Evolutionary conservation across 768 basidiomycete genomes (phyloP).

Genomic region (Leccinellum albellum): DNA sequence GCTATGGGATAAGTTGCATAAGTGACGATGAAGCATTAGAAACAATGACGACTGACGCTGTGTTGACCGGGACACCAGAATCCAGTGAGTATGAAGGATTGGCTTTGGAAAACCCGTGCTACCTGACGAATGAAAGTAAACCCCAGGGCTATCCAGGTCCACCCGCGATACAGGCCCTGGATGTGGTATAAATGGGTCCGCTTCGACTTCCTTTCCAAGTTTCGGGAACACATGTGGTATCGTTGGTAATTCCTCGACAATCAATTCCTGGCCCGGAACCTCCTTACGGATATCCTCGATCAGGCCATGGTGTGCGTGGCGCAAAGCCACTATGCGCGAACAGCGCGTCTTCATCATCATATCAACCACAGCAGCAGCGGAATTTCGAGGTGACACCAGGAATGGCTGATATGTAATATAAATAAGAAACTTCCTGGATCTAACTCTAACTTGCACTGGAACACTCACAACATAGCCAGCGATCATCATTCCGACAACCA

Average conservation of each 20-base stretch:
- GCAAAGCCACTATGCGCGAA: slow-evolving; percentile 9
- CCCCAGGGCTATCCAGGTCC: not conserved
- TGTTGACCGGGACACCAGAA: slow-evolving; percentile 28
- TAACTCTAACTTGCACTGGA: slow-evolving; percentile 23
- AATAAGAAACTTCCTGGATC: slow-evolving; percentile 22
- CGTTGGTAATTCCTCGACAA: slow-evolving; percentile 10
- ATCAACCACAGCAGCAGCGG: slow-evolving; percentile 2
- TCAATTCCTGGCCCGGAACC: not conserved
- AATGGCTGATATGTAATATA: slow-evolving; percentile 20
- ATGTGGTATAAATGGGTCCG: slow-evolving; percentile 10
- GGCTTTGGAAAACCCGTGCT: slow-evolving; percentile 46
- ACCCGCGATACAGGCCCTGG: not conserved
- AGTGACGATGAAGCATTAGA: not conserved
- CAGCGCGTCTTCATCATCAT: slow-evolving; percentile 11
- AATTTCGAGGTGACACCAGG: slow-evolving; percentile 25
- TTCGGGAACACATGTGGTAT: slow-evolving; percentile 35
- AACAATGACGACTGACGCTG: slow-evolving; percentile 25
- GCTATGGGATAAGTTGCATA: not conserved
- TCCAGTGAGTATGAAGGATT: slow-evolving; percentile 31
- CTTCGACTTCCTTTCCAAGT: slow-evolving; percentile 29
- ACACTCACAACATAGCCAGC: slow-evolving; percentile 31
- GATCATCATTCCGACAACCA: slow-evolving; percentile 19
- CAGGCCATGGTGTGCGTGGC: slow-evolving; percentile 10
- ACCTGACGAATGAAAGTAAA: slow-evolving; percentile 24
- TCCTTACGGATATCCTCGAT: slow-evolving; percentile 5